phyloP scores from a whole-genome alignment of 2,329 filamentous ascomycete genomes.

The Botryotinia globosa region DNA sequence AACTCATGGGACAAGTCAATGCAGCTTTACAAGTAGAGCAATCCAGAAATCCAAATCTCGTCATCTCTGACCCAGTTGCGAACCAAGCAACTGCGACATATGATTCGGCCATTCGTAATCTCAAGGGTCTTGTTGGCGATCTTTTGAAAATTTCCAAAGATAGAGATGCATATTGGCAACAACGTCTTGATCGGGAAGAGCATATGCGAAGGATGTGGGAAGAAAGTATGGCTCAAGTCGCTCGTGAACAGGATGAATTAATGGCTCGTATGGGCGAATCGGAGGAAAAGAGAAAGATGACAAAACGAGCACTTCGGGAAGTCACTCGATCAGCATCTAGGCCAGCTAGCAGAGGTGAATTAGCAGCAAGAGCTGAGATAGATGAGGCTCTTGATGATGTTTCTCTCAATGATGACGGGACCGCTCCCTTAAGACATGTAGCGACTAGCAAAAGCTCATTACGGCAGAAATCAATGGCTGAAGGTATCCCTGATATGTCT shows the following conservation, averaged over 20 bases:
- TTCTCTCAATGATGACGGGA: conserved; percentile 41
- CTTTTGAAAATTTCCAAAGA: conserved; percentile 89
- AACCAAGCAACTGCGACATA: conserved; percentile 79
- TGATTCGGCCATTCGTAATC: conserved; percentile 82
- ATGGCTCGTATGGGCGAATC: conserved; percentile 85
- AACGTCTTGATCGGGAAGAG: conserved; percentile 84
- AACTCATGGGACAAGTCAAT: conserved; percentile 83
- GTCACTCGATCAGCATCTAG: conserved; percentile 65
- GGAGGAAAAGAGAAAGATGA: conserved; percentile 83
- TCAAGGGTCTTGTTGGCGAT: conserved; percentile 81
- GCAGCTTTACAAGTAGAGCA: conserved; percentile 74
- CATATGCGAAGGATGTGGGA: conserved; percentile 97
- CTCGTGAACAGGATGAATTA: conserved; percentile 86
- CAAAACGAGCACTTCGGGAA: conserved; percentile 85
- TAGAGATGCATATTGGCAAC: conserved; percentile 95
- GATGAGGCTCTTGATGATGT: conserved; percentile 40
- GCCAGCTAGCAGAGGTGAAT: conserved; percentile 32
- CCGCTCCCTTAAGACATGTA: conserved; percentile 39
- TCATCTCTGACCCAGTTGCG: conserved; percentile 74
- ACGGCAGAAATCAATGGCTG: conserved; percentile 63
- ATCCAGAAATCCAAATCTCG: conserved; percentile 63
- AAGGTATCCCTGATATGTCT: conserved; percentile 66
- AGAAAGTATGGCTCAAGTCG: conserved; percentile 97
- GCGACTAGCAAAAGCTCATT: conserved; percentile 45
- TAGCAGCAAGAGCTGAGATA: conserved; percentile 32